Base-by-base conservation (phyloP, 2,329 filamentous ascomycete species). In the Penicillium sp. region DNA sequence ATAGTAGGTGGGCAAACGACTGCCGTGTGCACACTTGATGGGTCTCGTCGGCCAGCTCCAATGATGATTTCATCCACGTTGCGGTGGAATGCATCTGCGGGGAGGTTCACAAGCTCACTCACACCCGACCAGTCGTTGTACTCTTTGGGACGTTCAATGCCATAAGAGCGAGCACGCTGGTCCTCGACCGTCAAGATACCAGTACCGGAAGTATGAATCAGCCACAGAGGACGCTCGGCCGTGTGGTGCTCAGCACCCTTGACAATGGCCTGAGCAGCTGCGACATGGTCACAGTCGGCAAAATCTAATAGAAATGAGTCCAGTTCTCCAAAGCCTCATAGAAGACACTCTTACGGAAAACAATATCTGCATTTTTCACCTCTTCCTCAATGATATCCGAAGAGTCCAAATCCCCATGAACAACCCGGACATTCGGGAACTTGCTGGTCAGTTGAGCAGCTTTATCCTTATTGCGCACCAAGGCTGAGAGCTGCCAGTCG, bases 91-190 rank as follows among this genome's bases (percentile, higher is more conserved):
- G 67, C 63, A 35, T 64, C 56, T 27, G 61, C 59, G 2, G 68
- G 68, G 4, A 69, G 56, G 23, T 61, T 63, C 11, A 60, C 47
- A 3, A 71, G 52, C 41, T 70, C 67, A 20, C 53, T 50, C 8
- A 70, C 57, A 4, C 61, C 63, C 12, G 69, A 66, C 61, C 67
- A 66, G 50, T 73, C 69, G 37, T 72, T 61, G 50, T 64, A 70
- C 32, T 68, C 56, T 45, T 71, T 71, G 7, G 57, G 47, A 4
- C 67, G 62, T 30, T 62, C 52, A 25, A 66, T 58, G 4, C 69
- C 69, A 34, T 59, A 67, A 6, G 55, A 59, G 13, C 53, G 52
- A 14, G 59, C 55, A 10, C 62, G 59, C 27, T 63, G 55, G 45
- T 70, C 70, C 41, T 70, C 64, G 10, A 59, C 53, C 1, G 64